Percentiles rank a stretch among this genome's conserved stretches.
Evolutionary conservation across 148 eudicot genomes (phyloP).

Genomic region (Camellia sinensis): DNA sequence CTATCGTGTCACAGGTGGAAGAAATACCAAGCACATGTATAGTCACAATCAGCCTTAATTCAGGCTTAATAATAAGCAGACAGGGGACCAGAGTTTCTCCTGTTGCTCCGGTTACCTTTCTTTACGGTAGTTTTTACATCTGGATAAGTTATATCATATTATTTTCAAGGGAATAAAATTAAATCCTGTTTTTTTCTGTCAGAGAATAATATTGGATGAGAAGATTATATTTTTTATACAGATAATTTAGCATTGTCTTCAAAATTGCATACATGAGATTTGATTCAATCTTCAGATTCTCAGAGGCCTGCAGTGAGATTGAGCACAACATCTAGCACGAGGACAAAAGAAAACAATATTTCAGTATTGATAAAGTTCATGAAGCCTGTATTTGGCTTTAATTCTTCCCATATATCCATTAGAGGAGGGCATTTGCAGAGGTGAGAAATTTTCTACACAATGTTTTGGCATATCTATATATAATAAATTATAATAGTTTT

Average conservation of each 20-base stretch:
- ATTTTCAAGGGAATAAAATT: background rate
- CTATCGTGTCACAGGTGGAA: conserved; percentile 42
- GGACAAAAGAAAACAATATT: conserved; percentile 58
- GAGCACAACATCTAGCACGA: conserved; percentile 62
- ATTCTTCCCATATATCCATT: conserved; percentile 64
- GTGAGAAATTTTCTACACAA: conserved; percentile 25
- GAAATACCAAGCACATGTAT: conserved; percentile 46
- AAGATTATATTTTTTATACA: too few species aligned
- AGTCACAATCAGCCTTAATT: conserved; percentile 56
- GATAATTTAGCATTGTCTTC: background rate
- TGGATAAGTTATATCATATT: background rate
- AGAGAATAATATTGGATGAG: too few species aligned
- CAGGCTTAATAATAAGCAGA: conserved; percentile 60
- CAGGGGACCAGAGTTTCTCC: conserved; percentile 75
- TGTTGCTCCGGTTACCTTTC: conserved; percentile 74
- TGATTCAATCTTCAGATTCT: conserved; percentile 52
- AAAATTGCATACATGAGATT: background rate
- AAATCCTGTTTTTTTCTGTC: too few species aligned
- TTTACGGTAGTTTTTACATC: conserved; percentile 57
- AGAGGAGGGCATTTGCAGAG: conserved; percentile 66
- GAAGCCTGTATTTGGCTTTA: conserved; percentile 89
- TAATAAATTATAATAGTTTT: too few species aligned
- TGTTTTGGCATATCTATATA: too few species aligned
- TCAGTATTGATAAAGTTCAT: conserved; percentile 56
- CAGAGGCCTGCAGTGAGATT: conserved; percentile 68